Conservation (phyloP, 305 asterid species). For the Fraxinus xanthoxyloides region DNA sequence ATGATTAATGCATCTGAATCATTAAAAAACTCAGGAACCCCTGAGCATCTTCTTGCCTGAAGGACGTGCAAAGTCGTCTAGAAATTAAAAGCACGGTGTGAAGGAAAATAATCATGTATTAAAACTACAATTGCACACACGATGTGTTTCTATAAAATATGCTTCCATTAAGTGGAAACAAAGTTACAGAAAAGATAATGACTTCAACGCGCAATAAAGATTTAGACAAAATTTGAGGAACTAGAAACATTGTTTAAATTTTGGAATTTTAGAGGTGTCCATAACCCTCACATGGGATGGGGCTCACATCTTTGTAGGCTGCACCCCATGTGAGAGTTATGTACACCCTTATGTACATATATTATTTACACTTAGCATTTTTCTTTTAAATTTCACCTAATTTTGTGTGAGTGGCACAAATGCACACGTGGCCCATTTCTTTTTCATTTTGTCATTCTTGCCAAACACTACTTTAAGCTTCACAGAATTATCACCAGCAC, state of each 20-base stretch:
- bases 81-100: conserved; percentile 9
- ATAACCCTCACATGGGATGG: too few species aligned
- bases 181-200: conserved; percentile 6
- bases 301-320: too few species aligned
- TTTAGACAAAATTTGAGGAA: background rate
- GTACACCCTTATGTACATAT: too few species aligned
- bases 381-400: too few species aligned
- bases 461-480: background rate
- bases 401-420: background rate
- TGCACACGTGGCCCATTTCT: background rate
- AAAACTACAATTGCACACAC: background rate
- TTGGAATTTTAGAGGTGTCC: too few species aligned
- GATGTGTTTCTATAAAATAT: conserved; percentile 12
- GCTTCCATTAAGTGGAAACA: background rate
- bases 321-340: too few species aligned
- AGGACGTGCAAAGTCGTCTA: conserved; percentile 28
- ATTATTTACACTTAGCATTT: too few species aligned
- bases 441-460: too few species aligned
- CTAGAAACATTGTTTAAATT: background rate
- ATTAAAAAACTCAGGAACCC: conserved; percentile 81
- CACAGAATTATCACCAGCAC: background rate
- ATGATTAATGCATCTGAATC: conserved; percentile 94
- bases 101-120: conserved; percentile 10
- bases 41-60: conserved; percentile 93
- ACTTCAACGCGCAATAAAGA: conserved; percentile 4